Conservation (phyloP, 345 rosid species). For the Trapa incisa region DNA sequence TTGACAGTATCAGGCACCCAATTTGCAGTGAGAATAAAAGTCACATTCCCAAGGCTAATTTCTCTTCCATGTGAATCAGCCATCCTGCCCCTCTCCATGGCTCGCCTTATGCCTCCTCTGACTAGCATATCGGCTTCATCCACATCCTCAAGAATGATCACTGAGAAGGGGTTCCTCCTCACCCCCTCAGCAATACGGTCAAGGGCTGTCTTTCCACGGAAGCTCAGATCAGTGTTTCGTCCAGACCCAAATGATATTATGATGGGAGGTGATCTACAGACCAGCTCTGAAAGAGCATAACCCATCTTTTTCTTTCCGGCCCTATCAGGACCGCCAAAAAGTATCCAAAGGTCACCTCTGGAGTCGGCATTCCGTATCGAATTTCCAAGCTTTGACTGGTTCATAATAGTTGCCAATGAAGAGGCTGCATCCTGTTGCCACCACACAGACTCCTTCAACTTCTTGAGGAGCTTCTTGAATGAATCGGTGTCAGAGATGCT, state of each 20-base stretch:
- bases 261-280: conserved; percentile 40
- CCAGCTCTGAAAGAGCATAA: conserved; percentile 49
- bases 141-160: conserved; percentile 71
- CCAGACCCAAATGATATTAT: conserved; percentile 50
- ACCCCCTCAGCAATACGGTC: conserved; percentile 78
- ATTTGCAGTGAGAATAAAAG: conserved; percentile 62
- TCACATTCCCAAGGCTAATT: conserved; percentile 79
- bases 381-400: conserved; percentile 56
- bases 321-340: conserved; percentile 79
- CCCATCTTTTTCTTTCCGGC: conserved; percentile 90
- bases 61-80: conserved; percentile 88
- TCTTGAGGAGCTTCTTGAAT: conserved; percentile 69
- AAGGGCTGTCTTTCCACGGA: conserved; percentile 76
- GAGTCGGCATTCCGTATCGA: conserved; percentile 40
- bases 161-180: conserved; percentile 69
- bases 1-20: conserved; percentile 38
- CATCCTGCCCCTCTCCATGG: conserved; percentile 85
- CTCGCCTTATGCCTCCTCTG: conserved; percentile 62
- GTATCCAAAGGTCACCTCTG: conserved; percentile 69
- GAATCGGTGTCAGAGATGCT: conserved; percentile 45
- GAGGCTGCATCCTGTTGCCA: conserved; percentile 96
- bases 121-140: conserved; percentile 71
- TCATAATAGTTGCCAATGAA: conserved; percentile 56
- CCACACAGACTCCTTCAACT: conserved; percentile 63
- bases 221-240: conserved; percentile 26